Percentiles rank a stretch among this genome's conserved stretches.
phyloP scores from a whole-genome alignment of 2,329 filamentous ascomycete genomes.

The Aspergillus thermomutatus region DNA sequence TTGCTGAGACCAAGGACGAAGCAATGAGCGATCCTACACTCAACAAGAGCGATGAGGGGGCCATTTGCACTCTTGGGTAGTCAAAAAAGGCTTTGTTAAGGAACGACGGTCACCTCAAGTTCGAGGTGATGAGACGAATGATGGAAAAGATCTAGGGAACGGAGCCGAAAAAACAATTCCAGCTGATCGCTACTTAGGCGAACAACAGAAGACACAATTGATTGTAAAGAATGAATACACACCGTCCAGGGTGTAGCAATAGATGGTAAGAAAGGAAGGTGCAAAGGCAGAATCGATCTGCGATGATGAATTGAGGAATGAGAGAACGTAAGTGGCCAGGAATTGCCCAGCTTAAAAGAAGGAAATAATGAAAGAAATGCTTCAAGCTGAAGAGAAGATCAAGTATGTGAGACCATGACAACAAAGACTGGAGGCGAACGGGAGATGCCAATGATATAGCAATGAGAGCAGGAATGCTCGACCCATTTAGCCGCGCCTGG shows the following conservation, averaged over 20 bases:
- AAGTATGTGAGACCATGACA: background rate
- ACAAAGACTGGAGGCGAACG: background rate
- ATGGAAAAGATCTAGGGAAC: background rate
- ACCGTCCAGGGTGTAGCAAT: background rate
- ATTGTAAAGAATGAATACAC: background rate
- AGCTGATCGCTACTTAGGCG: background rate
- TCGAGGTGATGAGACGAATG: background rate
- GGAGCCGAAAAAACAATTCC: background rate
- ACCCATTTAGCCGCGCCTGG: background rate
- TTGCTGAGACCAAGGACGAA: conserved; percentile 24
- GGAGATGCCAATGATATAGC: background rate
- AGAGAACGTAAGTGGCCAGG: background rate
- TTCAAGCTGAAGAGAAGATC: background rate
- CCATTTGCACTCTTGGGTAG: conserved; percentile 16
- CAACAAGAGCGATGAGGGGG: conserved; percentile 25
- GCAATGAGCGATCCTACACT: conserved; percentile 31
- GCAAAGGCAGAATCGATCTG: background rate
- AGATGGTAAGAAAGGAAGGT: background rate
- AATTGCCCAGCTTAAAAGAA: background rate
- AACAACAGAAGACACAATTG: background rate
- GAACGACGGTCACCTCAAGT: background rate
- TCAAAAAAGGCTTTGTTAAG: background rate
- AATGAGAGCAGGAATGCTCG: background rate
- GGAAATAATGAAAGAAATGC: background rate
- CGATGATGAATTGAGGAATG: background rate